Evolutionary conservation across 2,329 filamentous ascomycete species (phyloP), one percentile per base, ranked within the genome.

Genomic region (Ophiocordyceps sinensis): DNA sequence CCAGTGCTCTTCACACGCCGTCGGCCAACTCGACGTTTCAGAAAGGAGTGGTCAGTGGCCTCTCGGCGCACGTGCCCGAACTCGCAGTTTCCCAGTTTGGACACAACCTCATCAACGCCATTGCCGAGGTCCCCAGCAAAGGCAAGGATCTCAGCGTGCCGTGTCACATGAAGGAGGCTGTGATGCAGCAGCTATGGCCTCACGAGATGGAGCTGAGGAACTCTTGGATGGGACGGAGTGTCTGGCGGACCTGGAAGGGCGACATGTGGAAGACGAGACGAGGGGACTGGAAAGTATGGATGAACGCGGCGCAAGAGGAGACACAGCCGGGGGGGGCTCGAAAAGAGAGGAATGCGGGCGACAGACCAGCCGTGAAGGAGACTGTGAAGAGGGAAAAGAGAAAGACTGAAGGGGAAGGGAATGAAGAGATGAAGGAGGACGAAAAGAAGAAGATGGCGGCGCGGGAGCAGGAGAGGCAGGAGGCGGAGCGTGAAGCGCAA

Each of bases 241-340:
- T 73, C 9, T 77, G 73, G 74, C 62, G 70, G 23, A 62, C 61
- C 31, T 77, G 73, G 73, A 70, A 67, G 54, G 73, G 72, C 12
- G 73, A 77, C 45, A 53, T 69, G 54, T 77, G 72, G 71, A 70
- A 67, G 51, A 67, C 67, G 38, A 59, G 67, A 35, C 57, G 66
- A 38, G 55, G 60, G 14, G 73, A 76, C 38, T 78, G 74, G 74
- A 69, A 73, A 45, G 51, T 60, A 3, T 76, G 72, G 70, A 68
- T 68, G 44, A 75, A 71, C 2, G 28, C 13, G 5, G 21, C 37
- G 19, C 36, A 45, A 38, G 41, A 48, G 36, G 40, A 47, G 36
- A 19, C 43, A 28, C 42, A 44, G 36, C 32, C 32, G 13, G 14
- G 41, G 26, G 5, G 37, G 28, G 28, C 41, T 7, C 40, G n/a